Conservation (phyloP, 2,329 filamentous ascomycete species). For the Trichoderma lentiforme region DNA sequence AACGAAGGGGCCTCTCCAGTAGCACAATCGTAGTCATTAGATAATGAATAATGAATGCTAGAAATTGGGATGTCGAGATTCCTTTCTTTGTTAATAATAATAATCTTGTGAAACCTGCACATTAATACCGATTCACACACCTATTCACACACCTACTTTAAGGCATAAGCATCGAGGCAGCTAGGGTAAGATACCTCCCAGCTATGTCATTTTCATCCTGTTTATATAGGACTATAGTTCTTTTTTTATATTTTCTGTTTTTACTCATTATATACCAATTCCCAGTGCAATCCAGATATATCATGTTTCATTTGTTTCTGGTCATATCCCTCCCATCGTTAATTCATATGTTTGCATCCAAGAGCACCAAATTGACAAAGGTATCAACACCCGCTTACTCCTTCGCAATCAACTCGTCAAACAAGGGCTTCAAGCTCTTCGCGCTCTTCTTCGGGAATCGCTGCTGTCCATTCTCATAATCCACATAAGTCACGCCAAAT, state of each 20-base stretch:
- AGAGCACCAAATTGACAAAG: neutral
- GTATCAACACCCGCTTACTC: neutral
- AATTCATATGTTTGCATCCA: neutral
- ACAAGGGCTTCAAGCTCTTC: conserved; percentile 65
- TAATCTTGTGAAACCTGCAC: neutral
- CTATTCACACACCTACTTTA: neutral
- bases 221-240: neutral
- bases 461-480: conserved; percentile 77
- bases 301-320: neutral
- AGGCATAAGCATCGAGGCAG: neutral
- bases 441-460: conserved; percentile 83
- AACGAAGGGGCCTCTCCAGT: neutral
- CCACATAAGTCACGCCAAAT: conserved; percentile 80
- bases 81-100: neutral
- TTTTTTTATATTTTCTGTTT: neutral
- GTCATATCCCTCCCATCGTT: neutral
- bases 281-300: neutral
- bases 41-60: neutral
- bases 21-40: neutral
- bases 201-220: neutral
- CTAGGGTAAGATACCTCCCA: neutral
- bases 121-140: neutral
- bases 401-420: conserved; percentile 65
- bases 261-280: neutral
- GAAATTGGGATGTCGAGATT: neutral